Evolutionary conservation across 768 basidiomycete genomes (phyloP), one percentile per base, ranked within the genome.

Genomic region (Paxillus involutus): DNA sequence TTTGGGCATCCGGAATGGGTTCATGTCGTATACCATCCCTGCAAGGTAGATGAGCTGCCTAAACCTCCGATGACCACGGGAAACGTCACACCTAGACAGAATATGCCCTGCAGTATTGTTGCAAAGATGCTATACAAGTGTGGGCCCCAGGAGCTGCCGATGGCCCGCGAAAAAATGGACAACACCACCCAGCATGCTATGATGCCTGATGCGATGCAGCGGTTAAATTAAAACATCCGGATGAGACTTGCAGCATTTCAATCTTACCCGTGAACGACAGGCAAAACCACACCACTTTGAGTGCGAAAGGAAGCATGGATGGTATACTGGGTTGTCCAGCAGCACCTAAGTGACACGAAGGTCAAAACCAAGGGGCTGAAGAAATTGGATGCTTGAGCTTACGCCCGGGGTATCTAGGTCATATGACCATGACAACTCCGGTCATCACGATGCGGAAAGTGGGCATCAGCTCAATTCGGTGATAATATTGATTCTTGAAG

Each of bases 1-100:
- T 35, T 63, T 69, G 9, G 85, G 82, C 84, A 88, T 88, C 17
- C 54, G 62, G 46, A 70, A 72, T 1, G 86, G 83, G 58, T 83
- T 73, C 86, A 88, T 87, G 47, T 70, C 66, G 76, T 82, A 86
- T 13, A 83, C 74, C 69, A 88, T 77, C 11, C 86, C 86, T 87
- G 46, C 21, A 19, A 58, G 17, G 16, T 16, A 47, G 12, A 36
- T 57, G 24, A 60, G 43, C 30, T 35, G 35, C 4, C 11, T 10
- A 4, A n/a, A 17, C 19, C 44, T 30, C 44, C 21, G 8, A 17
- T 14, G 21, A 12, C 29, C n/a, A 21, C 14, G 33, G 24, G 14
- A n/a, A 13, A 4, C 4, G 0, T 44, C 77, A 47, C 51, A 85
- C 86, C 85, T 3, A 88, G 64, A 61, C 81, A 84, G 61, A 88